Conservation (phyloP, 2,329 filamentous ascomycete species). For the Beauveria pseudobassiana region DNA sequence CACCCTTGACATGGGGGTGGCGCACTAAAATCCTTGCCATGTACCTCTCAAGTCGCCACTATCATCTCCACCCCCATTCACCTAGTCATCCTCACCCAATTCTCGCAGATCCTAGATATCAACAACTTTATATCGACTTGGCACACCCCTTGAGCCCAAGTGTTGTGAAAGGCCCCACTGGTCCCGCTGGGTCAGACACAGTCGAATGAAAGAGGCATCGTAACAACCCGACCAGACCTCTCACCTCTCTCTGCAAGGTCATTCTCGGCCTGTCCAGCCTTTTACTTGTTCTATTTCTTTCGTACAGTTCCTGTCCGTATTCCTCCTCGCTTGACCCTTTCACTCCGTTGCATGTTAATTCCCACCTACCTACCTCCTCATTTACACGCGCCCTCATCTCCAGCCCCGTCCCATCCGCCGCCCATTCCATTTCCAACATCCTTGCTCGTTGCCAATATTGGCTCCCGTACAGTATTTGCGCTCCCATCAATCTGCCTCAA, state of each 20-base stretch:
- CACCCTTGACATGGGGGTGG: conserved; percentile 26
- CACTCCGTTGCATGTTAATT: background rate
- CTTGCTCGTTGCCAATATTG: conserved; percentile 1
- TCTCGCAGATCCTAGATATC: conserved; percentile 11
- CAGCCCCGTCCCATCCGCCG: background rate
- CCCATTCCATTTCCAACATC: background rate
- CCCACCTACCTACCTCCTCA: background rate
- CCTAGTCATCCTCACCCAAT: background rate
- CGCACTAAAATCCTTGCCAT: conserved; percentile 17
- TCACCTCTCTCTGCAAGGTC: background rate
- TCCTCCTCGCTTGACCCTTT: background rate
- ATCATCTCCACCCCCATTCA: conserved; percentile 13
- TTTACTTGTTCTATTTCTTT: background rate
- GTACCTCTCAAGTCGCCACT: conserved; percentile 22
- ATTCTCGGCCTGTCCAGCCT: background rate
- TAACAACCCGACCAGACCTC: conserved; percentile 17
- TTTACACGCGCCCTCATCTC: background rate
- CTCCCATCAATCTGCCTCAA: background rate
- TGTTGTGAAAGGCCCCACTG: conserved; percentile 27
- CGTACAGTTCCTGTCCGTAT: background rate
- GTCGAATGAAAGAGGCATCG: conserved; percentile 31
- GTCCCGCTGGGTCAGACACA: conserved; percentile 32
- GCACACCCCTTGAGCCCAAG: conserved; percentile 23
- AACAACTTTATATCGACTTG: conserved; percentile 27
- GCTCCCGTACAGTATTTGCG: background rate